Evolutionary conservation across 768 basidiomycete species (phyloP).

Genomic region (Tricholoma hemisulphureum): DNA sequence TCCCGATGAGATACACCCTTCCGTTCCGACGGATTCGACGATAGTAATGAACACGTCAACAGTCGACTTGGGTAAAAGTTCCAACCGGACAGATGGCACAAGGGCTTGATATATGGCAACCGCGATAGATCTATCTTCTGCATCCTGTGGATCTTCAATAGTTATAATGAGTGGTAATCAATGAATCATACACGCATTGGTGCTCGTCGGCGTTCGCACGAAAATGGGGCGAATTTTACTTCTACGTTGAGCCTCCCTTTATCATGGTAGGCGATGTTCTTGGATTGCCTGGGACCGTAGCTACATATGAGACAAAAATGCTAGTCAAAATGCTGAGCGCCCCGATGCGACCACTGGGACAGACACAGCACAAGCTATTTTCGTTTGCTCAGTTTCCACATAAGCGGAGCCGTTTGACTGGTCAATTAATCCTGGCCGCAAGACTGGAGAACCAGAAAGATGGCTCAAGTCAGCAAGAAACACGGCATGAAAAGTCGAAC

Average conservation of each 20-base stretch:
- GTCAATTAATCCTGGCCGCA: slow-evolving; percentile 85
- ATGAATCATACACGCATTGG: slow-evolving; percentile 74
- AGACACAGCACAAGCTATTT: slow-evolving; percentile 95
- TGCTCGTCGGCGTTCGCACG: slow-evolving; percentile 70
- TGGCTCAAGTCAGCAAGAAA: neutral
- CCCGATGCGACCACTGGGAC: slow-evolving; percentile 29
- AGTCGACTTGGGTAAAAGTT: slow-evolving; percentile 89
- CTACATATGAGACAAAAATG: slow-evolving; percentile 34
- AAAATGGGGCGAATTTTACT: slow-evolving; percentile 96
- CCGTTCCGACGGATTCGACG: slow-evolving; percentile 90
- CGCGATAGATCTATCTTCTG: slow-evolving; percentile 86
- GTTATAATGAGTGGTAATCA: slow-evolving; percentile 15
- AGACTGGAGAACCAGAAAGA: slow-evolving; percentile 46
- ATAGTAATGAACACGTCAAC: slow-evolving; percentile 90
- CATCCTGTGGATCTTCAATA: slow-evolving; percentile 60
- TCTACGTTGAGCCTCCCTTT: slow-evolving; percentile 90
- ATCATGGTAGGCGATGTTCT: slow-evolving; percentile 79
- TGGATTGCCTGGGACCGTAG: slow-evolving; percentile 84
- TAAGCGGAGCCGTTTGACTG: slow-evolving; percentile 98
- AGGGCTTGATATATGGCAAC: slow-evolving; percentile 85
- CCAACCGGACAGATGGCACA: slow-evolving; percentile 78
- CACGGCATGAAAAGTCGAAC: neutral
- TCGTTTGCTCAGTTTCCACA: slow-evolving; percentile 87
- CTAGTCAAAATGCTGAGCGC: slow-evolving; percentile 1
- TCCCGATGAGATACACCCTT: slow-evolving; percentile 84